phyloP scores from a whole-genome alignment of 306 rosid species.

The Cajanus cajan region DNA sequence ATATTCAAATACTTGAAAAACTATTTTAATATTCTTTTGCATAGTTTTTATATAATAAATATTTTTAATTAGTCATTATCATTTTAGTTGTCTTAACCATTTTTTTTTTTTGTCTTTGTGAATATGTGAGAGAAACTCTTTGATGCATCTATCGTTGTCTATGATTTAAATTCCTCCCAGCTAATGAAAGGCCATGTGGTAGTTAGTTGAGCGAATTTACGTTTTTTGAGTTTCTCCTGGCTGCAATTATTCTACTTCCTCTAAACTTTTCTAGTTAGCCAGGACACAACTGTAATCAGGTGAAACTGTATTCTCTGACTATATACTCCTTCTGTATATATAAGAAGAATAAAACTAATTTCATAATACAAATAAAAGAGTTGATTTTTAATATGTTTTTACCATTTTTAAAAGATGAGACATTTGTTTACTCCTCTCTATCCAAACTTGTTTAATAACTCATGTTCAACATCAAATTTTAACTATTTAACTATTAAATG shows the following conservation, averaged over 20 bases:
- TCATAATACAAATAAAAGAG: no score
- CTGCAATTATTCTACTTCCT: not conserved
- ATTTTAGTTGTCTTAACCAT: no score
- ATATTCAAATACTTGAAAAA: not conserved
- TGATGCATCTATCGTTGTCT: not conserved
- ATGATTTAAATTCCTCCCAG: not conserved
- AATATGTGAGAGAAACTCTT: not conserved
- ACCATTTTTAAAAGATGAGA: no score
- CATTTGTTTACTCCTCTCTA: no score
- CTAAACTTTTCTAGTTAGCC: not conserved
- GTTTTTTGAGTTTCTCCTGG: not conserved
- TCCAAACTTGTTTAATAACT: no score
- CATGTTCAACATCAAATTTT: no score
- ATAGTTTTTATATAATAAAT: no score
- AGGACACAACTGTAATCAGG: not conserved
- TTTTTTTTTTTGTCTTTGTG: not conserved
- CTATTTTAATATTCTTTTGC: no score
- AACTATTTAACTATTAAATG: no score
- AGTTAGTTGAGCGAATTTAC: conserved; percentile 4
- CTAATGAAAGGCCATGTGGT: not conserved
- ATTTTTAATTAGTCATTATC: no score
- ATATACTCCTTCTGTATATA: not conserved
- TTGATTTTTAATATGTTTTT: no score
- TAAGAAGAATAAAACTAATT: not conserved
- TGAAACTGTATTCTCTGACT: not conserved